Evolutionary conservation across 2,329 filamentous ascomycete species (phyloP).

Genomic region (Verticillium albo-atrum): DNA sequence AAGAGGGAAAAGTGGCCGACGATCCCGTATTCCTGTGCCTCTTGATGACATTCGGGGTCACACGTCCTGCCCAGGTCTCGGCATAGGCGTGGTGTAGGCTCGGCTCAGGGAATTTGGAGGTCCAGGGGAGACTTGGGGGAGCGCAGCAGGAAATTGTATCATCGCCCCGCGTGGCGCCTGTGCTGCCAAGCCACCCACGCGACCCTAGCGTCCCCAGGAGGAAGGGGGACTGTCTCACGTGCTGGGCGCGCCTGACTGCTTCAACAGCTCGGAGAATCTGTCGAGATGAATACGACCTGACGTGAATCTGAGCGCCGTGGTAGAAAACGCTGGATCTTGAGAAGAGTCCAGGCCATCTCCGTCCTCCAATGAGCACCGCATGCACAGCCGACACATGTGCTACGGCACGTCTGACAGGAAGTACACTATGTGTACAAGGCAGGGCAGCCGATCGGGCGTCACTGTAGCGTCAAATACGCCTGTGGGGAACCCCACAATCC

Average conservation of each 20-base stretch:
- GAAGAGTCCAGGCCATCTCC: too few relatives aligned
- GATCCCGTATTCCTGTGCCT: background rate
- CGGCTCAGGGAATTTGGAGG: background rate
- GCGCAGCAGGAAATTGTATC: background rate
- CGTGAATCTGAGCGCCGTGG: too few relatives aligned
- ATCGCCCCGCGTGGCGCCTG: background rate
- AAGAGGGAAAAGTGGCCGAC: background rate
- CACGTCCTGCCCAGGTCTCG: background rate
- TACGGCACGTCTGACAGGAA: background rate
- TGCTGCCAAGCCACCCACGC: background rate
- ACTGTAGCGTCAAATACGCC: background rate
- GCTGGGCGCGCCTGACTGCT: background rate
- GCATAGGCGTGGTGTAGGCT: background rate
- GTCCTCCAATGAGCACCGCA: background rate
- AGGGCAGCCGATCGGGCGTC: background rate
- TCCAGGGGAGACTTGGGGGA: background rate
- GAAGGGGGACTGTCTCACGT: background rate
- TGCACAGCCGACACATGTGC: background rate
- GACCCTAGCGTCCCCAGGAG: background rate
- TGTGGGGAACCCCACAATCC: background rate
- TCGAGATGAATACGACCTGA: too few relatives aligned
- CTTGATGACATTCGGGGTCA: background rate
- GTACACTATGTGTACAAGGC: too few relatives aligned
- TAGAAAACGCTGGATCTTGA: too few relatives aligned
- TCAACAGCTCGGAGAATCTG: too few relatives aligned